phyloP scores from a whole-genome alignment of 257 asterid genomes.

The Nemophila menziesii region DNA sequence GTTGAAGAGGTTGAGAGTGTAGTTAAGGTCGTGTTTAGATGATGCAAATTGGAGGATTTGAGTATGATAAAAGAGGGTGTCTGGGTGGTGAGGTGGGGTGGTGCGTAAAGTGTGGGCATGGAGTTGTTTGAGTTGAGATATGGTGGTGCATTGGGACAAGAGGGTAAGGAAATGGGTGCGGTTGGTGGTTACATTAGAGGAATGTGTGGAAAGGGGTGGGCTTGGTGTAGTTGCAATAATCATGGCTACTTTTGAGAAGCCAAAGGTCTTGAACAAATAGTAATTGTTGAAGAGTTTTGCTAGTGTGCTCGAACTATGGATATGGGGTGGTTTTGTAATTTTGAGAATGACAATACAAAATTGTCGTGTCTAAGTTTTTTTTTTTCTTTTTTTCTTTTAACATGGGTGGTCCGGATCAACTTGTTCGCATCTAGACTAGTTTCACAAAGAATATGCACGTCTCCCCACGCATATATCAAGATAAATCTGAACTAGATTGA shows the following conservation, averaged over 20 bases:
- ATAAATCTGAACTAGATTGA: no score
- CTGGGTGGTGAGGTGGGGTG: constrained; percentile 21
- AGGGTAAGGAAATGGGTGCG: constrained; percentile 33
- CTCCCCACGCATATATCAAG: no score
- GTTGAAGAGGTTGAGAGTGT: constrained; percentile 28
- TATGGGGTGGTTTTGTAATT: no score
- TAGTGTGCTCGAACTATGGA: no score
- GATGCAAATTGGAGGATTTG: constrained; percentile 42
- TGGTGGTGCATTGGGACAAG: constrained; percentile 36
- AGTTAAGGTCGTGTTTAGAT: constrained; percentile 36
- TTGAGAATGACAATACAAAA: no score
- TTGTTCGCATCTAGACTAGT: no score
- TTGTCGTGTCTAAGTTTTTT: no score
- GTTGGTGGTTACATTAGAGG: constrained; percentile 15
- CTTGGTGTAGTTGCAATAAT: constrained; percentile 21
- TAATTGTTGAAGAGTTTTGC: no score
- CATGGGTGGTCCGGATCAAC: no score
- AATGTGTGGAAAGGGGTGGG: constrained; percentile 20
- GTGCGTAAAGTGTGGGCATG: constrained; percentile 55
- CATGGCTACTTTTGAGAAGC: not conserved
- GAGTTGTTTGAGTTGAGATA: constrained; percentile 53
- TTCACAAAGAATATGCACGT: no score
- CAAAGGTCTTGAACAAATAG: no score
- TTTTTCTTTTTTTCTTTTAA: no score
- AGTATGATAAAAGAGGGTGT: constrained; percentile 28